A percentile compares a stretch with the other conserved stretches of the same genome.
Conservation (phyloP, 768 basidiomycete genomes). For the Astraeus odoratus region DNA sequence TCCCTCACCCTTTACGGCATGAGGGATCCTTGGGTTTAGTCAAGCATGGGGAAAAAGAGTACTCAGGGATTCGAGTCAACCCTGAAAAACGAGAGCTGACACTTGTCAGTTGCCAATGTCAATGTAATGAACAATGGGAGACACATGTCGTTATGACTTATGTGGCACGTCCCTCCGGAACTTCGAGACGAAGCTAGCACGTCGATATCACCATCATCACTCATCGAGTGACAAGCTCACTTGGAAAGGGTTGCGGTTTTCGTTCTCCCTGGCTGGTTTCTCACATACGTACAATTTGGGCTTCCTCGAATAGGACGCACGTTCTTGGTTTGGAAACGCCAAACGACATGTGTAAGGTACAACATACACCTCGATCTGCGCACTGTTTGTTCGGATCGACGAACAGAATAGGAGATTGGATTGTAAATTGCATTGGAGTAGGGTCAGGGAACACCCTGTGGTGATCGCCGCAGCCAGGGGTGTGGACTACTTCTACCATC, state of each 20-base stretch:
- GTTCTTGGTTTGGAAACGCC: slow-evolving; percentile 7
- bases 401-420: too few species aligned
- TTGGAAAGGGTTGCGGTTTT: slow-evolving; percentile 5
- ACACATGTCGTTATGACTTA: background rate
- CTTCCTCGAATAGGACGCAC: slow-evolving; percentile 9
- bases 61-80: background rate
- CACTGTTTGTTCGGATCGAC: slow-evolving; percentile 3
- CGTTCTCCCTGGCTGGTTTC: background rate
- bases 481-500: background rate
- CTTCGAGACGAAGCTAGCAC: background rate
- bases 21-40: background rate
- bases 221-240: background rate
- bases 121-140: background rate
- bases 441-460: background rate
- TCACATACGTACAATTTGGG: slow-evolving; percentile 1
- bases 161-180: background rate
- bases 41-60: background rate
- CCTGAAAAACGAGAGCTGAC: background rate
- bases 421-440: background rate
- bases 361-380: background rate
- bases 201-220: too few species aligned
- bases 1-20: background rate
- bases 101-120: background rate
- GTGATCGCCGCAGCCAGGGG: background rate
- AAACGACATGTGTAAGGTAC: slow-evolving; percentile 12